These are phyloP conservation scores for Pseudozyma pruni DNA, from an alignment of 1,284 basidiomycete genomes.

Conservation along the genomic window DNA sequence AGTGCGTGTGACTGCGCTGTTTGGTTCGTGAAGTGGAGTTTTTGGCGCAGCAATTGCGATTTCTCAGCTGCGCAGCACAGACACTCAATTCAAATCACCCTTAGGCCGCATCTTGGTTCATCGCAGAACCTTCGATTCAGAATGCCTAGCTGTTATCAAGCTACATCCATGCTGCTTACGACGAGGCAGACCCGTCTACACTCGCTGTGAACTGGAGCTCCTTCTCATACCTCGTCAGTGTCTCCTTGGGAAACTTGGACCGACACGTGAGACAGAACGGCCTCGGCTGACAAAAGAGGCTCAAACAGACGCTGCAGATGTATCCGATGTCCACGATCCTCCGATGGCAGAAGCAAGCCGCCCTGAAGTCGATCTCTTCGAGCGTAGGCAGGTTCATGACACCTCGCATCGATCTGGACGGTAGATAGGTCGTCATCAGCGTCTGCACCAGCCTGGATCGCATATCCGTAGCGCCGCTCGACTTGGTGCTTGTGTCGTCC, in stretches of 20 bases:
- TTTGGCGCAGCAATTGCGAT: not conserved
- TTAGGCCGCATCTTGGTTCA: too few relatives aligned
- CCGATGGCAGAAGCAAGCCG: slow-evolving; percentile 98
- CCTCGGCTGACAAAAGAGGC: slow-evolving; percentile 50
- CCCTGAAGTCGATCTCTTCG: slow-evolving; percentile 94
- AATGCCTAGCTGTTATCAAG: too few relatives aligned
- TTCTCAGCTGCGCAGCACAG: slow-evolving; percentile 3
- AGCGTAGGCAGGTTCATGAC: slow-evolving; percentile 86
- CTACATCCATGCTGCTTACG: too few relatives aligned
- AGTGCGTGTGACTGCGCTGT: not conserved
- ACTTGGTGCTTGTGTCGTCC: slow-evolving; percentile 75
- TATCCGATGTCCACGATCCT: slow-evolving; percentile 95
- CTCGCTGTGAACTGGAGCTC: slow-evolving; percentile 23
- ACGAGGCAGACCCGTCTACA: not conserved
- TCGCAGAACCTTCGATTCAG: too few relatives aligned
- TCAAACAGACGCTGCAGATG: slow-evolving; percentile 75
- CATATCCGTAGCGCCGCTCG: slow-evolving; percentile 21
- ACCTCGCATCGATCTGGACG: slow-evolving; percentile 74
- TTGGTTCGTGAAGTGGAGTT: slow-evolving; percentile 21
- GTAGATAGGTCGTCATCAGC: slow-evolving; percentile 58
- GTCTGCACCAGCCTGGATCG: slow-evolving; percentile 54
- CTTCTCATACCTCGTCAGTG: slow-evolving; percentile 27
- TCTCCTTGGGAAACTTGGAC: slow-evolving; percentile 37
- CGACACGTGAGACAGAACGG: slow-evolving; percentile 43
- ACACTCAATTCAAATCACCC: too few relatives aligned